Conservation (phyloP, 805 yeast genomes). For the Monosporozyma aerobia region DNA sequence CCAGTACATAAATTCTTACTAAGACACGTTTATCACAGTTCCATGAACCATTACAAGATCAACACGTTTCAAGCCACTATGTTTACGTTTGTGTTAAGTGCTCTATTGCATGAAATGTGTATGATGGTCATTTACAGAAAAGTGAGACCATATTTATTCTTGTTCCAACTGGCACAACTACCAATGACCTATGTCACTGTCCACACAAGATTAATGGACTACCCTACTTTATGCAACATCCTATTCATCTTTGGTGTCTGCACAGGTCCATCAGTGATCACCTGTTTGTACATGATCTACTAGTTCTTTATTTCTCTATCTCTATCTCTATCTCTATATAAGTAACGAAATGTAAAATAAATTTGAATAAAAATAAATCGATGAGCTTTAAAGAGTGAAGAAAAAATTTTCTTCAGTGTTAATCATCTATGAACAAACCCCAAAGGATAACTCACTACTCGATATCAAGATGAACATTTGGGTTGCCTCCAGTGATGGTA, state of each 20-base stretch:
- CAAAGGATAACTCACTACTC: neutral
- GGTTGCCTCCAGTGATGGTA: slow-evolving; percentile 91
- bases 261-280: slow-evolving; percentile 81
- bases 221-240: slow-evolving; percentile 60
- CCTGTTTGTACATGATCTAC: slow-evolving; percentile 73
- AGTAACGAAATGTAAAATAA: neutral
- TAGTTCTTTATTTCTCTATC: slow-evolving; percentile 22
- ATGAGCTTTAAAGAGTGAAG: neutral
- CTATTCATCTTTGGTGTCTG: slow-evolving; percentile 89
- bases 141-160: slow-evolving; percentile 68
- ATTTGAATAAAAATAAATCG: neutral
- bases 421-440: neutral
- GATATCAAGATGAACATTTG: slow-evolving; percentile 55
- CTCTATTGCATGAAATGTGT: slow-evolving; percentile 80
- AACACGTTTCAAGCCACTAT: slow-evolving; percentile 62
- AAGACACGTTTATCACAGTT: slow-evolving; percentile 89
- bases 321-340: neutral
- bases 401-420: neutral
- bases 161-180: slow-evolving; percentile 79
- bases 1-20: slow-evolving; percentile 86
- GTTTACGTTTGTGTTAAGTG: slow-evolving; percentile 68
- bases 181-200: slow-evolving; percentile 64
- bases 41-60: slow-evolving; percentile 65
- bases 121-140: slow-evolving; percentile 82
- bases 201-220: slow-evolving; percentile 46